Evolutionary conservation across 257 asterid species (phyloP).

Genomic region (Oldenlandia corymbosa): DNA sequence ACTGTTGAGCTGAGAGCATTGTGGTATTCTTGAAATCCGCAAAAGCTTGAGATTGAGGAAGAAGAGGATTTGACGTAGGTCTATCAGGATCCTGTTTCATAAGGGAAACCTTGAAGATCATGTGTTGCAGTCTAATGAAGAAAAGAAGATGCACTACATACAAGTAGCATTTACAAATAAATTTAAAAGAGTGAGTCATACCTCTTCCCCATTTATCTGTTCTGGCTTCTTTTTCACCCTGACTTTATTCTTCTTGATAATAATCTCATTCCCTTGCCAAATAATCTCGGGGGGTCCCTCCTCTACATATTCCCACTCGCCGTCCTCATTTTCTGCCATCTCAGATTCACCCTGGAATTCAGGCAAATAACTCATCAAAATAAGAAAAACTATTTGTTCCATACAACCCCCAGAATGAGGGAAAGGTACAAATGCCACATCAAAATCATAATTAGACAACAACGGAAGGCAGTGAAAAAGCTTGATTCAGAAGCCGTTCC

Average conservation of each 20-base stretch:
- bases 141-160: background rate
- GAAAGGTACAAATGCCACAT: background rate
- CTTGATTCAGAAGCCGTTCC: too few relatives aligned
- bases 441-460: background rate
- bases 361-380: background rate
- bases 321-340: conserved; percentile 49
- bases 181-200: conserved; percentile 24
- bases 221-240: conserved; percentile 64
- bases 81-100: conserved; percentile 63
- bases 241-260: conserved; percentile 80
- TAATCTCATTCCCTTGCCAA: conserved; percentile 97
- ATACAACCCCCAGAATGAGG: too few relatives aligned
- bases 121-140: background rate
- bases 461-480: background rate
- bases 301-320: conserved; percentile 81
- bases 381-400: background rate
- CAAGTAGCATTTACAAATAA: background rate
- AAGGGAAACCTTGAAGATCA: conserved; percentile 9
- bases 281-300: conserved; percentile 96
- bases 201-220: conserved; percentile 41
- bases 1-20: conserved; percentile 70
- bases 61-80: conserved; percentile 95
- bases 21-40: conserved; percentile 49
- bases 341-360: conserved; percentile 42
- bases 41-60: conserved; percentile 79